Conservation (phyloP, 345 rosid genomes). For the Eucalyptus decipiens region DNA sequence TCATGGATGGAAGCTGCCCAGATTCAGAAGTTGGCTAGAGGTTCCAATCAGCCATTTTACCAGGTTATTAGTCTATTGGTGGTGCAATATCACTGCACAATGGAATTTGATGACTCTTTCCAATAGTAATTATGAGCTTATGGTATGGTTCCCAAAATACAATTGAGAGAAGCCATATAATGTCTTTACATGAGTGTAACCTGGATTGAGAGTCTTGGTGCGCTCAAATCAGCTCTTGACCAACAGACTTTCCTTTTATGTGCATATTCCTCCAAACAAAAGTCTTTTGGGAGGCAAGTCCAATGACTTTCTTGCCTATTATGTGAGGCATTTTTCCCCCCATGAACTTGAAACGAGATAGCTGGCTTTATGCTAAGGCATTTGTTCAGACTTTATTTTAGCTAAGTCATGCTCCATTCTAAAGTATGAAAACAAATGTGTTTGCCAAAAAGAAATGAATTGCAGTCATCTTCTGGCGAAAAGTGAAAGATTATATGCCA, state of each 20-base stretch:
- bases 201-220: background rate
- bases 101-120: background rate
- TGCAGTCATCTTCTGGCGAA: background rate
- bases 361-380: background rate
- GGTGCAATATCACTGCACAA: background rate
- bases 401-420: background rate
- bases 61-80: slow-evolving; percentile 36
- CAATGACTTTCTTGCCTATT: background rate
- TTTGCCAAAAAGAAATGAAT: background rate
- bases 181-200: background rate
- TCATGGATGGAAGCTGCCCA: slow-evolving; percentile 86
- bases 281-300: background rate
- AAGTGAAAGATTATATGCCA: background rate
- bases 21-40: slow-evolving; percentile 61
- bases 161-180: background rate
- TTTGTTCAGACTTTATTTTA: background rate
- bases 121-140: background rate
- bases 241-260: background rate
- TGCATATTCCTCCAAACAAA: background rate
- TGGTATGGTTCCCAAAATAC: background rate
- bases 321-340: background rate
- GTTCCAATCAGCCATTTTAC: slow-evolving; percentile 87
- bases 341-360: background rate
- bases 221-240: background rate
- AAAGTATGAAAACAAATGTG: background rate